A percentile compares a stretch with the other conserved stretches of the same genome.
Conservation (phyloP, 192 early-diverging fungal genomes). For the Gigaspora rosea region DNA sequence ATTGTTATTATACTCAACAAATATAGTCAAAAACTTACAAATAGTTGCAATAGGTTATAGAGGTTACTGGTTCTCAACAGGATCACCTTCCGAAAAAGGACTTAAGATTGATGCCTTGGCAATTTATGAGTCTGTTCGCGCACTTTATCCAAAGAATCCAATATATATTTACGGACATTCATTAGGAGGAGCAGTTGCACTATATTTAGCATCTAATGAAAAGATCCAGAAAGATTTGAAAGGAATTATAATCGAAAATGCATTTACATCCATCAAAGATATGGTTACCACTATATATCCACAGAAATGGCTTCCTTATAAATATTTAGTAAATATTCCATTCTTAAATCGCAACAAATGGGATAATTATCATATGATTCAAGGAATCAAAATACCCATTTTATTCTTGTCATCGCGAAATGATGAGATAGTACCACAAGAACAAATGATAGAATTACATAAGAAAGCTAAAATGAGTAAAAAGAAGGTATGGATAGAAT, state of each 20-base stretch:
- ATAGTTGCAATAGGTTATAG: slow-evolving; percentile 43
- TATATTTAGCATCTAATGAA: slow-evolving; percentile 34
- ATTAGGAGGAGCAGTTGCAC: slow-evolving; percentile 43
- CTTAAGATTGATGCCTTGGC: slow-evolving; percentile 38
- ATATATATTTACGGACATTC: slow-evolving; percentile 45
- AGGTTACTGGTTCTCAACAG: slow-evolving; percentile 42
- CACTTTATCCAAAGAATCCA: slow-evolving; percentile 18
- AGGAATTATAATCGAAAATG: slow-evolving; percentile 48
- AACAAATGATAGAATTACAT: slow-evolving; percentile 41
- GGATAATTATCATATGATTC: slow-evolving; percentile 33
- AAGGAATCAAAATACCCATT: slow-evolving; percentile 33
- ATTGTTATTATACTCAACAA: slow-evolving; percentile 20
- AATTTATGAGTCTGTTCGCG: slow-evolving; percentile 29
- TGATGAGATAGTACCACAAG: slow-evolving; percentile 45
- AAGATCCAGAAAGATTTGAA: slow-evolving; percentile 20
- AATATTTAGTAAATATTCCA: slow-evolving; percentile 33
- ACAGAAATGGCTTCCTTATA: slow-evolving; percentile 40
- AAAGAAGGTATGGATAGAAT: slow-evolving; percentile 27
- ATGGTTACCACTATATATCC: slow-evolving; percentile 45
- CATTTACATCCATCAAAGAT: slow-evolving; percentile 41
- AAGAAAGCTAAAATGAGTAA: slow-evolving; percentile 11
- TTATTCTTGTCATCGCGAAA: slow-evolving; percentile 41
- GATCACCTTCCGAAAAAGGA: slow-evolving; percentile 39
- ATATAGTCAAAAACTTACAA: slow-evolving; percentile 28
- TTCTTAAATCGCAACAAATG: slow-evolving; percentile 43